Percentiles rank a stretch among this genome's conserved stretches.
These are phyloP conservation scores for Aspergillus fischeri DNA, from an alignment of 2,329 filamentous ascomycete genomes.

Conservation along the genomic window DNA sequence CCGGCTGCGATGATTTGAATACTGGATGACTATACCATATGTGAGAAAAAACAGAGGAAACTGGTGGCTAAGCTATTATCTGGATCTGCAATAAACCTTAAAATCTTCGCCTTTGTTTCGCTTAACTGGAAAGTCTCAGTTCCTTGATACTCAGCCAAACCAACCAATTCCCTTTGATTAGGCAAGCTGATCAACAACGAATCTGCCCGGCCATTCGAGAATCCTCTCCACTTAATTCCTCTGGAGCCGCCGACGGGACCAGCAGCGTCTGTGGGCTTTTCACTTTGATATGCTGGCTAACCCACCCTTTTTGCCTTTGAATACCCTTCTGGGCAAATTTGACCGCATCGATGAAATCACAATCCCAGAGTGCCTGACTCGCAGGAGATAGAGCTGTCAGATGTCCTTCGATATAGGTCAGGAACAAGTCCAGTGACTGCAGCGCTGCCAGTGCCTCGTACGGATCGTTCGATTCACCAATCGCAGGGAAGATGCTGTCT, in stretches of 20 bases:
- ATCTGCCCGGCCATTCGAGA: background rate
- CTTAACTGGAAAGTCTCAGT: too few species aligned
- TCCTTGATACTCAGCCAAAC: too few species aligned
- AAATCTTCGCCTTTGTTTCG: too few species aligned
- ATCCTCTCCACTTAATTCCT: background rate
- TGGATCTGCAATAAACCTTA: too few species aligned
- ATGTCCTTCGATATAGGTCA: constrained; percentile 28
- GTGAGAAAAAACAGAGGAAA: too few species aligned
- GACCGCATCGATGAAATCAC: constrained; percentile 27
- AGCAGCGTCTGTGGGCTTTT: constrained; percentile 33
- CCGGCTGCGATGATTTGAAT: too few species aligned
- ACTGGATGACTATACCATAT: too few species aligned
- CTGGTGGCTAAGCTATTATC: too few species aligned
- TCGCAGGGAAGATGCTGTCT: constrained; percentile 24
- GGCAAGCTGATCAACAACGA: background rate
- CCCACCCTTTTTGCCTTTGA: constrained; percentile 30
- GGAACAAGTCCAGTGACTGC: constrained; percentile 30
- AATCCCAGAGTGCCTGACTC: constrained; percentile 34
- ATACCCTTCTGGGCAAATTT: constrained; percentile 16
- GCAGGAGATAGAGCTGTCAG: constrained; percentile 27
- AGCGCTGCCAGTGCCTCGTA: constrained; percentile 26
- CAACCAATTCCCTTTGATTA: background rate
- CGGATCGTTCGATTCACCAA: background rate
- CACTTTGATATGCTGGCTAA: constrained; percentile 30
- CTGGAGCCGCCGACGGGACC: constrained; percentile 21